Conservation (phyloP, 169 alveolate genomes). For the Cardiosporidium cionae region DNA sequence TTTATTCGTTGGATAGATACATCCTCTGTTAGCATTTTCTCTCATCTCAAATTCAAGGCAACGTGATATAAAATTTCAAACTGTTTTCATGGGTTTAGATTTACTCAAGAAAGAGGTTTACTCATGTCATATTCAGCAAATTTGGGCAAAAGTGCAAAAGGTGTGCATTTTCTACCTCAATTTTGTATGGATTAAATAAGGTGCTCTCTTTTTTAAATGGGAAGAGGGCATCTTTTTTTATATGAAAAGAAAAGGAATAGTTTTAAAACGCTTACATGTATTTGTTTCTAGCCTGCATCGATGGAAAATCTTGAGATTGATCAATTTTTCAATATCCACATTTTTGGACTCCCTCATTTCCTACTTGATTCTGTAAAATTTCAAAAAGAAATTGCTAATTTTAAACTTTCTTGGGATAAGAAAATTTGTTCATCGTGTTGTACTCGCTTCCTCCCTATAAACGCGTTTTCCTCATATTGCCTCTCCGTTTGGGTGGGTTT, state of each 20-base stretch:
- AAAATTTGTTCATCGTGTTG: constrained; percentile 14
- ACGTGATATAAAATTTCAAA: not conserved
- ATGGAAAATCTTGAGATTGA: constrained; percentile 4
- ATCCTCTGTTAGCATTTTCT: not conserved
- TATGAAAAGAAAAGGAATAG: not conserved
- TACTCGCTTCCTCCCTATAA: not conserved
- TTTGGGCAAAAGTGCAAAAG: constrained; percentile 65
- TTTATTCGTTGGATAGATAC: not conserved
- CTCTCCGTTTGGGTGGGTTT: no score
- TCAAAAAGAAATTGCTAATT: constrained; percentile 37
- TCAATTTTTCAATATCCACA: constrained; percentile 49
- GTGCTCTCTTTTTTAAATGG: no score
- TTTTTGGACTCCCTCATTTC: constrained; percentile 63
- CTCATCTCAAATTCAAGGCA: not conserved
- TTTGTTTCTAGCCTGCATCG: constrained; percentile 1
- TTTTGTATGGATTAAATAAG: not conserved
- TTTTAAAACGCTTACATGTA: not conserved
- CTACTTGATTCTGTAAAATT: constrained; percentile 53
- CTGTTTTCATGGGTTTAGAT: constrained; percentile 7
- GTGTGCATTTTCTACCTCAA: constrained; percentile 10
- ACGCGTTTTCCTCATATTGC: no score
- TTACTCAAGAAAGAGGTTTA: constrained; percentile 49
- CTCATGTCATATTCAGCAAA: constrained; percentile 54
- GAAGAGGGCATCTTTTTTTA: not conserved
- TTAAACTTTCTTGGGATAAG: constrained; percentile 43